Evolutionary conservation across 2,329 filamentous ascomycete genomes (phyloP), one percentile per base, ranked within the genome.

Genomic region (Didymella lethalis): DNA sequence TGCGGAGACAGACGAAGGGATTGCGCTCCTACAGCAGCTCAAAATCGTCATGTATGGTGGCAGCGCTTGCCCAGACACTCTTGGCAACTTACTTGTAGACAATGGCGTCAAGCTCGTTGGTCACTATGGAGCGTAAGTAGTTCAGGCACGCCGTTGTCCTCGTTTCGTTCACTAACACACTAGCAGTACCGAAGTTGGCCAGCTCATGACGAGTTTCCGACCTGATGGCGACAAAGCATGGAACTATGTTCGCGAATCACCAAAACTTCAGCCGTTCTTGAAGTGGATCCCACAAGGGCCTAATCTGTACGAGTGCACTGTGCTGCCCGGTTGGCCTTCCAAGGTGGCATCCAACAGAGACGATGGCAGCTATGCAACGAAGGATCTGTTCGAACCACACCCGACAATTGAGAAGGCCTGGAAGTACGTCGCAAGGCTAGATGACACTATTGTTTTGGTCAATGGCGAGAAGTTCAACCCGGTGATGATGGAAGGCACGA

Each of bases 121-220:
- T 16, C 83, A 87, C 56, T 88, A 86, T 51, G 85, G 85, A 67
- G 80, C 84, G 82, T 84, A 59, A 73, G 81, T 80, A 6, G 10
- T 44, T 6, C 6, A 29, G 6, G 7, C 4, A 10, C 14, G 6
- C 2, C 16, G 12, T 6, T 4, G 14, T 36, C 16, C 23, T 7
- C 36, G 29, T 26, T 14, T 32, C 23, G 14, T 8, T 2, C 11
- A 41, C 40, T 61, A n/a, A 58, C 43, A n/a, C n/a, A 11, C 12
- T 61, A 29, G 62, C 23, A 84, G 81, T 10, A 89, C 86, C 0
- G 87, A 89, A 69, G 85, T 83, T 1, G 86, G 86, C 7, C 85
- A 87, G 66, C 74, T 88, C n/a, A 87, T 88, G 84, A 88, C 85
- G 2, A 87, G 85, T 0, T 83, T 84, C 65, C 78, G 86, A 6